Evolutionary conservation across 1,284 basidiomycete genomes (phyloP), one percentile per base, ranked within the genome.

Genomic region (Cryptococcus sp.): DNA sequence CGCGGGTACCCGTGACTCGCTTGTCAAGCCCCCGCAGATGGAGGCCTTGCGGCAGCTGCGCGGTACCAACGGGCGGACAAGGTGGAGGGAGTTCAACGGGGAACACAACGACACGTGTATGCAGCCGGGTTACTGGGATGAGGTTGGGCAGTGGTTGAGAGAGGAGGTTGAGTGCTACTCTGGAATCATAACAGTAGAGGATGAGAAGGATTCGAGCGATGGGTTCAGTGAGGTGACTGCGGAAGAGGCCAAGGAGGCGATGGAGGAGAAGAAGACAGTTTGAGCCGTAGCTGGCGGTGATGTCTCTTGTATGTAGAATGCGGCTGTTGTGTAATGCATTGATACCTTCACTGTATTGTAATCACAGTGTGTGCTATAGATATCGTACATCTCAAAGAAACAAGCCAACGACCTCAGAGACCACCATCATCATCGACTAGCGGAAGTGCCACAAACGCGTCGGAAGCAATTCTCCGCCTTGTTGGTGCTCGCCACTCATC

Each of bases 1-100:
- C 18, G 88, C 77, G 0, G 94, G 94, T 4, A 73, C 79, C 47
- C 78, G 77, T 51, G 95, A 98, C 69, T 87, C 92, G 67, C 81
- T 98, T 13, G 89, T 98, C 0, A 92, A 91, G 1, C 84, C 82
- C 11, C 78, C 82, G 52, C 92, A 97, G 66, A 97, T 98, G 93
- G 80, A 81, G 20, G 81, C 82, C 1, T 79, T 97, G 1, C 88
- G 85, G 81, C 81, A 84, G 60, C 79, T 85, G 45, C 79, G 70
- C n/a, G 53, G 51, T 15, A 37, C 23, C 35, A 20, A 39, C 54
- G 4, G 58, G 78, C 53, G 81, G 81, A 68, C 82, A 18, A 80
- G 63, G 54, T 52, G 52, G 49, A 56, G 65, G 61, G 83, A 86
- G 59, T 88, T 89, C 18, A 62, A 79, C 23, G 89, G 88, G 3